A percentile compares a stretch with the other conserved stretches of the same genome.
phyloP scores from a whole-genome alignment of 305 asterid genomes.

The Fraxinus platypoda region DNA sequence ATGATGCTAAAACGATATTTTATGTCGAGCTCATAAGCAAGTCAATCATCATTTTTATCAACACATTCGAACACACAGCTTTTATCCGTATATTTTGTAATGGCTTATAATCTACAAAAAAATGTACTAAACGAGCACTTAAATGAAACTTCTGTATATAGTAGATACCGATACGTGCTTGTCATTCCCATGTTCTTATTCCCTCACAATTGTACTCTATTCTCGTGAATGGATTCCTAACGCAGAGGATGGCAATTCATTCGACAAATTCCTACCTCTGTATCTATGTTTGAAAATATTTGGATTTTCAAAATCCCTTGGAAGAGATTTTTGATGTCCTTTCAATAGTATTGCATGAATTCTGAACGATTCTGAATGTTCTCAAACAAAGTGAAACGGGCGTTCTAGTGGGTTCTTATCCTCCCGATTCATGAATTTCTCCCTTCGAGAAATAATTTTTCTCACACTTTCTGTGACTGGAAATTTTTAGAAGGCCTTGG shows the following conservation, averaged over 20 bases:
- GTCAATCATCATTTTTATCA: background rate
- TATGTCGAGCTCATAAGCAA: background rate
- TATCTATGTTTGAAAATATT: background rate
- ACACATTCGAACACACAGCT: background rate
- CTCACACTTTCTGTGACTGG: background rate
- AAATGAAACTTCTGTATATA: background rate
- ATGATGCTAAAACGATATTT: background rate
- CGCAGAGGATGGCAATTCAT: background rate
- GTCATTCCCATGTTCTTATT: background rate
- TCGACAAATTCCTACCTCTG: background rate
- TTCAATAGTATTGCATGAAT: background rate
- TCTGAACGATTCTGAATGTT: background rate
- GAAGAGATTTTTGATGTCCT: background rate
- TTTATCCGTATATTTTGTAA: background rate
- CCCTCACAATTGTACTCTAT: background rate
- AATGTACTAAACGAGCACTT: background rate
- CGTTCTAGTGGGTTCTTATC: background rate
- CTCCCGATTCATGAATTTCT: background rate
- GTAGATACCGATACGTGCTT: background rate
- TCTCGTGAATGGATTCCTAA: background rate
- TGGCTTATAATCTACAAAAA: too few relatives aligned
- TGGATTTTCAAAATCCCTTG: background rate
- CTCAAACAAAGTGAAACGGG: background rate
- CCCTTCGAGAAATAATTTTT: background rate
- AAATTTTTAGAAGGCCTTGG: background rate